These are phyloP conservation scores for Pyrenopolyporus hunteri DNA, from an alignment of 495 filamentous ascomycete species.

Conservation along the genomic window DNA sequence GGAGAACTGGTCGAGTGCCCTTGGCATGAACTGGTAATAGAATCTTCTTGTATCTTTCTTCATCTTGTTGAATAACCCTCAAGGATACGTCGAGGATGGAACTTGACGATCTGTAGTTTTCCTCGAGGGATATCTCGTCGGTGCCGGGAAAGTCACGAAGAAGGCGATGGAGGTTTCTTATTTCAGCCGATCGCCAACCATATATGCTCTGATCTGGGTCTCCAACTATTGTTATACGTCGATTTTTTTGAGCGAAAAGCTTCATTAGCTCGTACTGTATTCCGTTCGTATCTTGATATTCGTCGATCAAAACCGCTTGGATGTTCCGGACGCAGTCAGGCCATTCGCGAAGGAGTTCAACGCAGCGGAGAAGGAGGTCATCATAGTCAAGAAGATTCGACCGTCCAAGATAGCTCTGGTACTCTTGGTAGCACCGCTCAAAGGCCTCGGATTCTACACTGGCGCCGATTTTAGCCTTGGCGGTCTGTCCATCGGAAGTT, in stretches of 20 bases:
- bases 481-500: constrained; percentile 43
- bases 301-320: constrained; percentile 91
- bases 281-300: constrained; percentile 97
- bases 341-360: constrained; percentile 74
- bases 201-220: constrained; percentile 99
- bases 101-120: constrained; percentile 94
- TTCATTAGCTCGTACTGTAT: constrained; percentile 97
- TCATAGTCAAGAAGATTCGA: constrained; percentile 95
- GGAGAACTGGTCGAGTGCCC: constrained; percentile 83
- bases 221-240: constrained; percentile 89
- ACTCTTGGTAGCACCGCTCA: constrained; percentile 74
- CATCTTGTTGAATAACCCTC: constrained; percentile 91
- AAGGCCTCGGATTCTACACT: constrained; percentile 74
- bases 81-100: constrained; percentile 84
- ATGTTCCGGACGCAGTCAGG: constrained; percentile 91
- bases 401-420: constrained; percentile 72
- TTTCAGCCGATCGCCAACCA: constrained; percentile 95
- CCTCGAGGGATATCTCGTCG: constrained; percentile 82
- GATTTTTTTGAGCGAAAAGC: constrained; percentile 74
- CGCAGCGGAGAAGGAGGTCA: constrained; percentile 85
- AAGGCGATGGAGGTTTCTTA: constrained; percentile 84
- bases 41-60: constrained; percentile 74
- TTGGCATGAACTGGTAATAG: constrained; percentile 80
- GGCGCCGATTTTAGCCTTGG: constrained; percentile 51
- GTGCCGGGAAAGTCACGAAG: constrained; percentile 76